Conservation (phyloP, 1,284 basidiomycete genomes). For the Wallemia mellicola region DNA sequence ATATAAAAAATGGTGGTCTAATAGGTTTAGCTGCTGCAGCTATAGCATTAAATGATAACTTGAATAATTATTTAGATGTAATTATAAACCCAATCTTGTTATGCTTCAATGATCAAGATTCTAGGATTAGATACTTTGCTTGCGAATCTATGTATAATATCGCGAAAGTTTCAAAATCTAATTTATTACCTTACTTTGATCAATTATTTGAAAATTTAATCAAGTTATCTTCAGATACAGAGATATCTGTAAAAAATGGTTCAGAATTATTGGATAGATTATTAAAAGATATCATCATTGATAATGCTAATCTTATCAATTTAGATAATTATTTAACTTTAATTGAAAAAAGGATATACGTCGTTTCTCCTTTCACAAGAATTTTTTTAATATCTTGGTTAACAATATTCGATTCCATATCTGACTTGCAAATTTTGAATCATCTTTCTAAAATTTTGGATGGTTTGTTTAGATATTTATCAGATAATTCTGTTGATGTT, state of each 20-base stretch:
- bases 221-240: constrained; percentile 88
- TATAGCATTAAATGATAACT: constrained; percentile 75
- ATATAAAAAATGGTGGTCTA: constrained; percentile 75
- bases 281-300: constrained; percentile 89
- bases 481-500: constrained; percentile 82
- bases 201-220: constrained; percentile 89
- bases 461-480: constrained; percentile 64
- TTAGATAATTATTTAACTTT: constrained; percentile 75
- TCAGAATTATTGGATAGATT: constrained; percentile 91
- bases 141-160: constrained; percentile 98
- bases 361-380: constrained; percentile 78
- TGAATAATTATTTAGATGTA: constrained; percentile 73
- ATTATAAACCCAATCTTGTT: constrained; percentile 71
- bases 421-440: constrained; percentile 76
- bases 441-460: constrained; percentile 87
- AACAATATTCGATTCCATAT: constrained; percentile 78
- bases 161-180: constrained; percentile 58
- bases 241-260: constrained; percentile 90
- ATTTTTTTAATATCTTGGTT: constrained; percentile 95
- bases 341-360: constrained; percentile 79
- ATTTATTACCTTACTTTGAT: constrained; percentile 90
- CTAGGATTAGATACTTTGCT: constrained; percentile 82
- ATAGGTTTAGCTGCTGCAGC: constrained; percentile 89
- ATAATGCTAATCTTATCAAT: constrained; percentile 87
- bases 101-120: constrained; percentile 83